Percentiles rank a stretch among this genome's conserved stretches.
Evolutionary conservation across 352 stramenopile genomes (phyloP).

Genomic region (Detonula confervacea): DNA sequence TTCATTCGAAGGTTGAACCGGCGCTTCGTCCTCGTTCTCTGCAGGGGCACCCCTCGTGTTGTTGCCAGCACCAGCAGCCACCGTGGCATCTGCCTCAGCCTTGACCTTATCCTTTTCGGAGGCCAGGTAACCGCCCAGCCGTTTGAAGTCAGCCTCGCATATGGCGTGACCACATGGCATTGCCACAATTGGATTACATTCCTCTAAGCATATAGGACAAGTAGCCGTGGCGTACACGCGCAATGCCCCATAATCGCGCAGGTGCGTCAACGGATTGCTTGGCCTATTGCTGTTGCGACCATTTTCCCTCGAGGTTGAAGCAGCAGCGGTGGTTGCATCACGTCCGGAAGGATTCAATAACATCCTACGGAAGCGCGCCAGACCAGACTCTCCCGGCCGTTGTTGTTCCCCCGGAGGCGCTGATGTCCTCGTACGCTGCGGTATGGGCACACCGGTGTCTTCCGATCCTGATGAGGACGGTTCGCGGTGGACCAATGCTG

Average conservation of each 20-base stretch:
- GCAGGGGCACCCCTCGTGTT: not conserved
- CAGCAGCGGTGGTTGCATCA: too few species aligned
- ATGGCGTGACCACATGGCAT: constrained; percentile 37
- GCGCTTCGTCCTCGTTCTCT: not conserved
- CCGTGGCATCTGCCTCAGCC: constrained; percentile 3
- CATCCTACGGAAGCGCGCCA: too few species aligned
- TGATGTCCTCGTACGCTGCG: too few species aligned
- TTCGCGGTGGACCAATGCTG: not conserved
- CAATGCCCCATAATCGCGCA: constrained; percentile 10
- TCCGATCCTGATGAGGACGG: not conserved
- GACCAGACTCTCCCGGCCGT: too few species aligned
- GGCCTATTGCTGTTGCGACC: not conserved
- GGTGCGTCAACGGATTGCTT: constrained; percentile 13
- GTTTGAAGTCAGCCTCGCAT: constrained; percentile 19
- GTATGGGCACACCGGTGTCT: too few species aligned
- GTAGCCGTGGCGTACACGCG: constrained; percentile 18
- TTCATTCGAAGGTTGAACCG: not conserved
- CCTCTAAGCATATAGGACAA: constrained; percentile 42
- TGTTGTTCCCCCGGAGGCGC: too few species aligned
- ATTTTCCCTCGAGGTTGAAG: too few species aligned
- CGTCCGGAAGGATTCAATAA: too few species aligned
- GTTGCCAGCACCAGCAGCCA: not conserved
- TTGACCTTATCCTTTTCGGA: constrained; percentile 39
- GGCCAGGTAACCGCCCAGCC: constrained; percentile 32
- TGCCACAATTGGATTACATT: constrained; percentile 22